Evolutionary conservation across 2,329 filamentous ascomycete genomes (phyloP).

Genomic region (Beauveria sp.): DNA sequence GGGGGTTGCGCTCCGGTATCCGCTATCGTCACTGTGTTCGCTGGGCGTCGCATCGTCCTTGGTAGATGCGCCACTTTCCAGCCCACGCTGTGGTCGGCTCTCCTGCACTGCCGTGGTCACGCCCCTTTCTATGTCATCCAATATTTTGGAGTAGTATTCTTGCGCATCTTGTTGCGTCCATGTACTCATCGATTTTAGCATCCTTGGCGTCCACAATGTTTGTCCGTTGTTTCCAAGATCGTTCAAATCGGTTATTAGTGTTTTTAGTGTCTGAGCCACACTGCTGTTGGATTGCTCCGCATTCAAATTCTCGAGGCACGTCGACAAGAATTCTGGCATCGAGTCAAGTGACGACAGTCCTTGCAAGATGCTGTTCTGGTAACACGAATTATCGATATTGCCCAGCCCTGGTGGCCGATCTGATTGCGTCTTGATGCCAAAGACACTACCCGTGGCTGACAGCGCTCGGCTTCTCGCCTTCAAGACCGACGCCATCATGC

Average conservation of each 20-base stretch:
- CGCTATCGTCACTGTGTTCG: slow-evolving; percentile 49
- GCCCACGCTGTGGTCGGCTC: slow-evolving; percentile 23
- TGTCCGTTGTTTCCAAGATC: slow-evolving; percentile 62
- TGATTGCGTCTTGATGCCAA: slow-evolving; percentile 30
- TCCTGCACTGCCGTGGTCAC: slow-evolving; percentile 41
- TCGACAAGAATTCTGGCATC: slow-evolving; percentile 58
- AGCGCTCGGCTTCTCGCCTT: slow-evolving; percentile 50
- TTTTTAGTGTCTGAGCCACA: slow-evolving; percentile 45
- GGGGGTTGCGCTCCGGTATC: slow-evolving; percentile 41
- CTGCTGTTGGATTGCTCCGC: slow-evolving; percentile 23
- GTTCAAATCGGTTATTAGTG: slow-evolving; percentile 64
- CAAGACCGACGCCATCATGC: slow-evolving; percentile 49
- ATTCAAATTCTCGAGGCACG: slow-evolving; percentile 27
- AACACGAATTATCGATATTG: slow-evolving; percentile 94
- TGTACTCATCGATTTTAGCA: slow-evolving; percentile 86
- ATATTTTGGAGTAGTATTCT: slow-evolving; percentile 87
- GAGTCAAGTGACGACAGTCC: slow-evolving; percentile 68
- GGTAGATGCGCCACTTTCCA: slow-evolving; percentile 28
- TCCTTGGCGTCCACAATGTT: slow-evolving; percentile 72
- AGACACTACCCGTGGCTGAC: slow-evolving; percentile 39
- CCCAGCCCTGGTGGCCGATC: slow-evolving; percentile 62
- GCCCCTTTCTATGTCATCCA: slow-evolving; percentile 79
- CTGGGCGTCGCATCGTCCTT: slow-evolving; percentile 37
- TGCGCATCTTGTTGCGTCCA: slow-evolving; percentile 97
- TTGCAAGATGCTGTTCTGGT: slow-evolving; percentile 93